Conservation (phyloP, 2,329 filamentous ascomycete species). For the Xylaria polymorpha region DNA sequence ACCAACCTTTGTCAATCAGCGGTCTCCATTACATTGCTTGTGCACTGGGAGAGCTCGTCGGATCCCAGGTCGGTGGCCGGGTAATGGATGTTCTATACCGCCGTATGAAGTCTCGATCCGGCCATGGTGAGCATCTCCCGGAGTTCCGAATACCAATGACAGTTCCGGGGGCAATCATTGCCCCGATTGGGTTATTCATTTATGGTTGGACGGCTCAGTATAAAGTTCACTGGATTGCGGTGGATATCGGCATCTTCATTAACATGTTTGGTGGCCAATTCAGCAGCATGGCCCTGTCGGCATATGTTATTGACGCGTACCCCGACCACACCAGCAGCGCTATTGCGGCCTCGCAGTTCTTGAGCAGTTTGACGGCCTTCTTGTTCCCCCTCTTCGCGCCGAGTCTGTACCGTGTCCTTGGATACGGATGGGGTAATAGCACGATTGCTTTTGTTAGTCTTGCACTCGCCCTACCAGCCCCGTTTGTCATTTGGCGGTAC, state of each 20-base stretch:
- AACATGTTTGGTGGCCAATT: conserved; percentile 51
- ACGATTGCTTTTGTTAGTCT: conserved; percentile 58
- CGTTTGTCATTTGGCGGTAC: conserved; percentile 59
- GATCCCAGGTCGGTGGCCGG: conserved; percentile 59
- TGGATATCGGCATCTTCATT: conserved; percentile 53
- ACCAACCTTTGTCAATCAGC: conserved; percentile 66
- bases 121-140: conserved; percentile 52
- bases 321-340: conserved; percentile 60
- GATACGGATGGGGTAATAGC: conserved; percentile 57
- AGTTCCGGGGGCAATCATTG: conserved; percentile 61
- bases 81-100: conserved; percentile 57
- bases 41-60: conserved; percentile 70
- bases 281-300: conserved; percentile 48
- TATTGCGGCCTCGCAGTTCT: conserved; percentile 59
- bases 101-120: conserved; percentile 18
- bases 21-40: conserved; percentile 73
- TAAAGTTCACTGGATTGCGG: conserved; percentile 53
- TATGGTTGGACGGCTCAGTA: conserved; percentile 59
- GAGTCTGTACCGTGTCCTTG: conserved; percentile 52
- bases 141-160: conserved; percentile 73
- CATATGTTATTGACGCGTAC: conserved; percentile 60
- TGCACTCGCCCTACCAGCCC: conserved; percentile 55
- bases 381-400: conserved; percentile 63
- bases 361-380: conserved; percentile 59
- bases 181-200: conserved; percentile 52